Base-by-base conservation (phyloP, 345 rosid genomes). In the Laguncularia racemosa region DNA sequence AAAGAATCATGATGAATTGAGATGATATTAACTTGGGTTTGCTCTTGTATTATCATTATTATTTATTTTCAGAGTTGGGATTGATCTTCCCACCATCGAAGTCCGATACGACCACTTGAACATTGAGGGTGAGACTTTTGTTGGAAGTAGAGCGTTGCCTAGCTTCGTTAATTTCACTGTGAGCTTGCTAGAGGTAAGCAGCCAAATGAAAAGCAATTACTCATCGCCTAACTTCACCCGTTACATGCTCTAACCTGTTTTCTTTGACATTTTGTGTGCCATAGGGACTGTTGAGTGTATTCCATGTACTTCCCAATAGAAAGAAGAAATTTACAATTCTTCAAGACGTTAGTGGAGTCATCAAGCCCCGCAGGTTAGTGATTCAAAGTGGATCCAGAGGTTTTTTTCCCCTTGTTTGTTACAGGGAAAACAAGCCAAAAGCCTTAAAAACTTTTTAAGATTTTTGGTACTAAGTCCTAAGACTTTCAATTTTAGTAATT, bases 131-230 rank as follows among this genome's bases (percentile, higher is more conserved):
- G 84, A 82, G 71, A 81, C 84, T 33, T 64, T 69, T 58, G 84
- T 68, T 1, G 95, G 86, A 67, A 72, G 82, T 66, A 79, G 84
- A 67, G 89, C 97, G 20, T 68, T 86, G 57, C 91, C 95, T 2
- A 50, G 89, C 13, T 50, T 86, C 14, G 4, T 84, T 55, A 86
- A 78, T 59, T 89, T 82, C 81, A 43, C 23, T 43, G 14, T 61
- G 15, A 64, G 69, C 44, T 65, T 84, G 28, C 48, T 68, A 8
- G 95, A 86, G 84, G 96, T 86, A 73, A 68, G 47, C 48, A 33
- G 40, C 9, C 40, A 33, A 7, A 6, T 33, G 7, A n/a, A 18
- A n/a, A 18, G 19, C 16, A 53, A 44, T 16, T 51, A 33, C 40
- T 4, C 6, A 33, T 57, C 14, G 49, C 18, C n/a, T 46, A 44